Conservation (phyloP, 192 early-diverging fungal genomes). For the Anaeromyces robustus region DNA sequence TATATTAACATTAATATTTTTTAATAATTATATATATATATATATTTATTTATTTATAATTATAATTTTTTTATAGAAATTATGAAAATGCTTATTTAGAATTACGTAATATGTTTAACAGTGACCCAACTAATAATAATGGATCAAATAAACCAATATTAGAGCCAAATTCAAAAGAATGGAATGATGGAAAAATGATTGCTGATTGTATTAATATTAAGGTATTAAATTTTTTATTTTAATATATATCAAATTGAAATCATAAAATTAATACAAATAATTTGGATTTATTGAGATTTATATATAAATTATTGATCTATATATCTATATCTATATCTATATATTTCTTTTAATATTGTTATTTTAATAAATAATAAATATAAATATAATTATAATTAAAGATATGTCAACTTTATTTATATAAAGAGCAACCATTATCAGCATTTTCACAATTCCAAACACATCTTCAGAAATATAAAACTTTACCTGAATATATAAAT, state of each 20-base stretch:
- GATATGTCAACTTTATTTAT: constrained; percentile 64
- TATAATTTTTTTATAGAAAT: constrained; percentile 16
- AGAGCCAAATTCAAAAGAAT: constrained; percentile 34
- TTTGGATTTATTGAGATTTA: too few species aligned
- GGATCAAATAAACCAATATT: constrained; percentile 18
- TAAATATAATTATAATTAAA: too few species aligned
- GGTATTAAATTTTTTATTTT: too few species aligned
- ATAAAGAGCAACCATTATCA: constrained; percentile 43
- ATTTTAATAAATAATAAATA: too few species aligned
- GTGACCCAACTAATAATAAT: constrained; percentile 22
- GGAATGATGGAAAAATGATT: constrained; percentile 56
- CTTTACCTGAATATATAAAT: constrained; percentile 34
- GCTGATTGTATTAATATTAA: constrained; percentile 62
- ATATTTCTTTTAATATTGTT: too few species aligned
- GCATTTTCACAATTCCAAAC: constrained; percentile 54
- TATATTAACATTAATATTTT: too few species aligned
- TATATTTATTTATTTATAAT: constrained; percentile 8
- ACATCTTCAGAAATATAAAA: constrained; percentile 46
- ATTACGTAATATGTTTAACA: constrained; percentile 47
- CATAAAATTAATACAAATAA: too few species aligned
- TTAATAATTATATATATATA: not conserved
- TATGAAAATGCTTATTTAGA: constrained; percentile 54
- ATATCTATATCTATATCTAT: too few species aligned
- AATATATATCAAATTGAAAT: too few species aligned
- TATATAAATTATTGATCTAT: too few species aligned